Base-by-base conservation (phyloP, 768 basidiomycete genomes). In the Postia placenta region DNA sequence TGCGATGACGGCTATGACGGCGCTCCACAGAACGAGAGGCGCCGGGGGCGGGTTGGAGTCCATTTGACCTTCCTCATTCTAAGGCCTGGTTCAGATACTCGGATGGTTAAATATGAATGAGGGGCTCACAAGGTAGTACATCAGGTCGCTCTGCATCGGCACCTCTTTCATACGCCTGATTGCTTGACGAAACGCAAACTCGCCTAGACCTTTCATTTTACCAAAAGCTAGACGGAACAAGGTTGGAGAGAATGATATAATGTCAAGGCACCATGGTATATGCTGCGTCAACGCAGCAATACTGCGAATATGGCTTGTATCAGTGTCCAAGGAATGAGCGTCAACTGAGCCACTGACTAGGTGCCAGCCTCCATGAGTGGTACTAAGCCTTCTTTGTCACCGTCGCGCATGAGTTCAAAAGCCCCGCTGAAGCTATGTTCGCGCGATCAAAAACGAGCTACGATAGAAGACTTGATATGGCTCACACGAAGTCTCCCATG, bases 71-170 rank as follows among this genome's bases (percentile, higher is more conserved):
- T 22, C 45, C 5, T 36, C 45, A n/a, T 47, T 35, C 45, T 47
- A 39, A 39, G 19, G 15, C 7, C 38, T 9, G 20, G 19, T n/a
- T 39, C 15, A 39, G 38, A 6, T n/a, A 9, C 33, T 35, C 11
- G 11, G 33, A n/a, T 9, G 11, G 9, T n/a, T 35, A n/a, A n/a
- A 9, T 35, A 9, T 9, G 33, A 35, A 35, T 9, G 33, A 9
- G 33, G 11, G 38, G 19, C 38, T 6, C 45, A 76, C 76, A 51
- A 78, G 60, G 50, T 77, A 69, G 55, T 76, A 70, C 59, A 73
- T 75, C 58, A 74, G 53, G 39, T 65, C 64, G 43, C 60, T 60
- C 19, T 38, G 46, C 12, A 44, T 35, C 5, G 53, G 50, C 11
- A 59, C 61, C 12, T 49, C 36, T 26, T 53, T 56, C 37, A 56